Evolutionary conservation across 352 stramenopile species (phyloP).

Genomic region (Globisporangium ultimum): DNA sequence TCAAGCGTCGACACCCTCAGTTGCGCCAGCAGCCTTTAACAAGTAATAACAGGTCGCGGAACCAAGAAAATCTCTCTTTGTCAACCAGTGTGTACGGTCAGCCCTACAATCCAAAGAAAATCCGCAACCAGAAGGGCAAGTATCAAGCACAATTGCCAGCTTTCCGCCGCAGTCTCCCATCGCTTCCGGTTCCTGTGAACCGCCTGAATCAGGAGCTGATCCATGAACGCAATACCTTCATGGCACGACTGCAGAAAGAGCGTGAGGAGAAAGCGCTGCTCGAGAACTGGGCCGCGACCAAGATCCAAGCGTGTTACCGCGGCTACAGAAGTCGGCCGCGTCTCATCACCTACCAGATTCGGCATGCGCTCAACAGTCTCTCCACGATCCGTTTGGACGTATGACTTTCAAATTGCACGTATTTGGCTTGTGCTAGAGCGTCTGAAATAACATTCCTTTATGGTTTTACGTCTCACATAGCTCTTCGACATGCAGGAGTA

Average conservation of each 20-base stretch:
- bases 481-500: constrained; percentile 48
- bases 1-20: constrained; percentile 10
- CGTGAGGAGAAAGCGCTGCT: constrained; percentile 40
- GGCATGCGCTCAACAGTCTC: constrained; percentile 34
- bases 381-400: constrained; percentile 38
- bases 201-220: constrained; percentile 53
- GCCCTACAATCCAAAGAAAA: constrained; percentile 23
- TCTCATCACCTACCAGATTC: constrained; percentile 35
- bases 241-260: constrained; percentile 50
- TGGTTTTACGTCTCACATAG: constrained; percentile 14
- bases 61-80: constrained; percentile 22
- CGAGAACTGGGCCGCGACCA: constrained; percentile 59
- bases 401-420: not conserved
- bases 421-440: no score
- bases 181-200: constrained; percentile 40
- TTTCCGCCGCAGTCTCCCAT: constrained; percentile 47
- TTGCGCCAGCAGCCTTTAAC: not conserved
- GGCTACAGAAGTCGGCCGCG: constrained; percentile 45
- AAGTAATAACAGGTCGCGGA: constrained; percentile 8
- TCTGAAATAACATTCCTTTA: no score
- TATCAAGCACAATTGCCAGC: constrained; percentile 47
- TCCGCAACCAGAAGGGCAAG: constrained; percentile 26
- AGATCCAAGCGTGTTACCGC: constrained; percentile 62
- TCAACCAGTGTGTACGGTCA: constrained; percentile 25
- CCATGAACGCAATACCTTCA: constrained; percentile 53